Evolutionary conservation across 2,329 filamentous ascomycete genomes (phyloP).

Genomic region (Ceratocystis smalleyi): DNA sequence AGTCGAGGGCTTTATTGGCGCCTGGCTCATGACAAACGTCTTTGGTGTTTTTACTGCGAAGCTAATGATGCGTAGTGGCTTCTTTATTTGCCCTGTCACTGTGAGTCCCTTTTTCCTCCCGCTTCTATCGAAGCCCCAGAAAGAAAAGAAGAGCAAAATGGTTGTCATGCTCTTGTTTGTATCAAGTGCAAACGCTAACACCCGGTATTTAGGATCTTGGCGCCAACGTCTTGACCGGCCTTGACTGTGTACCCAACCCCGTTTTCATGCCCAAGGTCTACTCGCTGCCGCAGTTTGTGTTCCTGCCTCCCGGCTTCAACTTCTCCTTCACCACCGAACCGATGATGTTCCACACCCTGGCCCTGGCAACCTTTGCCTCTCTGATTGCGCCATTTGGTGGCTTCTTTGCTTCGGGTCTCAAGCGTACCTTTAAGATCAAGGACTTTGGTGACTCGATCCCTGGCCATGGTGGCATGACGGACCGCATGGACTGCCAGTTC

Average conservation of each 20-base stretch:
- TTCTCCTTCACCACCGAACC: constrained; percentile 62
- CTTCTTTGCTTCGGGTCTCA: constrained; percentile 94
- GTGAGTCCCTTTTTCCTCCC: constrained; percentile 29
- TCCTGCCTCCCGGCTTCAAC: constrained; percentile 42
- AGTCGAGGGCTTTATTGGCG: constrained; percentile 89
- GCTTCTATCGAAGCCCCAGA: background rate
- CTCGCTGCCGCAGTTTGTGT: constrained; percentile 55
- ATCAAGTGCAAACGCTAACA: too few relatives aligned
- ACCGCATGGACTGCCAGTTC: constrained; percentile 99
- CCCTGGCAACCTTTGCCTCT: constrained; percentile 85
- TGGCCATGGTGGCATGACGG: constrained; percentile 93
- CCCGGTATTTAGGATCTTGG: constrained; percentile 51
- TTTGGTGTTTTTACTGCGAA: constrained; percentile 73
- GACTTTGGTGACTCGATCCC: constrained; percentile 98
- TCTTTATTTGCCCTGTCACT: constrained; percentile 96
- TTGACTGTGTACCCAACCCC: constrained; percentile 80
- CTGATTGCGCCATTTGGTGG: constrained; percentile 94
- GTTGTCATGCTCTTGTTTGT: too few relatives aligned
- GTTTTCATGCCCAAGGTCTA: constrained; percentile 72
- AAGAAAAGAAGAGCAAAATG: too few relatives aligned
- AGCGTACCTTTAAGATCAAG: constrained; percentile 99
- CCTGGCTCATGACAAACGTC: constrained; percentile 86
- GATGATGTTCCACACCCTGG: constrained; percentile 83
- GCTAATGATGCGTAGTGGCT: constrained; percentile 76
- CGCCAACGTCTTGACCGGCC: constrained; percentile 78